Evolutionary conservation across 768 basidiomycete genomes (phyloP).

Genomic region (Lepiota brunneoincarnata): DNA sequence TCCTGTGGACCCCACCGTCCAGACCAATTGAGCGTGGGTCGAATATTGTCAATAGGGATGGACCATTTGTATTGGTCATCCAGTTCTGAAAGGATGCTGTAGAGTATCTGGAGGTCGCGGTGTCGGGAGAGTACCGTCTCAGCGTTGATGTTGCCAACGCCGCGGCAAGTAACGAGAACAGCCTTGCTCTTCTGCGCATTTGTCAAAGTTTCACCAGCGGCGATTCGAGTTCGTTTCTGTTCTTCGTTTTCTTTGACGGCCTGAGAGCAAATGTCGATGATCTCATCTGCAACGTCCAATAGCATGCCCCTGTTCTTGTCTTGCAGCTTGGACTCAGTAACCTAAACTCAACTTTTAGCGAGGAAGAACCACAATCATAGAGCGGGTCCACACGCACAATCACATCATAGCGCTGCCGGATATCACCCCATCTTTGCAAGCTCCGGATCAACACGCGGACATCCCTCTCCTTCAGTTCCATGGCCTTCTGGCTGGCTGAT

Average conservation of each 20-base stretch:
- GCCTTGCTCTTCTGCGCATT: slow-evolving; percentile 97
- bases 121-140: slow-evolving; percentile 92
- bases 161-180: slow-evolving; percentile 86
- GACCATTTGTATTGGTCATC: slow-evolving; percentile 80
- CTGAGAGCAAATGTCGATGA: slow-evolving; percentile 78
- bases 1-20: slow-evolving; percentile 92
- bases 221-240: slow-evolving; percentile 71
- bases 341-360: slow-evolving; percentile 40
- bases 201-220: slow-evolving; percentile 84
- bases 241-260: slow-evolving; percentile 85
- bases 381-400: slow-evolving; percentile 62
- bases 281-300: slow-evolving; percentile 87
- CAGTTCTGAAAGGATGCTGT: slow-evolving; percentile 69
- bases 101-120: slow-evolving; percentile 86
- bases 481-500: slow-evolving; percentile 88
- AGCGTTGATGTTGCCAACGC: slow-evolving; percentile 93
- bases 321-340: slow-evolving; percentile 83
- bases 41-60: slow-evolving; percentile 90
- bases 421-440: slow-evolving; percentile 97
- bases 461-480: slow-evolving; percentile 97
- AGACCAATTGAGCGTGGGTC: slow-evolving; percentile 94
- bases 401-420: slow-evolving; percentile 88
- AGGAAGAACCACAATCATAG: slow-evolving; percentile 3
- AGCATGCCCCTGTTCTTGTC: slow-evolving; percentile 95
- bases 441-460: slow-evolving; percentile 93